These are phyloP conservation scores for Trichomonas tenax DNA, from an alignment of 208 protist species.

Conservation along the genomic window DNA sequence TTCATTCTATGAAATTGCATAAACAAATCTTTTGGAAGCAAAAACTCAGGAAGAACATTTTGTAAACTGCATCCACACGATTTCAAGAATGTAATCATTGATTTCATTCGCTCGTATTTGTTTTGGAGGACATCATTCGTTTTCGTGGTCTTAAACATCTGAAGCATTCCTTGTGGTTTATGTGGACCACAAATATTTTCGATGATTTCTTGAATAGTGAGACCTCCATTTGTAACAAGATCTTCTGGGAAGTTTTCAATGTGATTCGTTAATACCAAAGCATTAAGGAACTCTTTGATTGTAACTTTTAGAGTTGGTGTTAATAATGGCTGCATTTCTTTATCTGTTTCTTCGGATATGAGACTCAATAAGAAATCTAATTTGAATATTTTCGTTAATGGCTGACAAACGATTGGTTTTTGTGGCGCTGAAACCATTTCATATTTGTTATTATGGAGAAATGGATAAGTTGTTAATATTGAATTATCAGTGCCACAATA, in stretches of 20 bases:
- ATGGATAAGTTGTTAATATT: neutral
- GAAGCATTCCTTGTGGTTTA: neutral
- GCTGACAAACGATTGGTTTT: neutral
- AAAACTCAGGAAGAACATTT: neutral
- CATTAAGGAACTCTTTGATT: neutral
- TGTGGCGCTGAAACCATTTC: neutral
- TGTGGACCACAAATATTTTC: neutral
- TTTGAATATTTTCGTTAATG: neutral
- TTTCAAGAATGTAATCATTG: neutral
- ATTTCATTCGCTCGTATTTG: neutral
- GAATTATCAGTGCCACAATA: neutral
- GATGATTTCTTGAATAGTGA: neutral
- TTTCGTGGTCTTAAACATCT: neutral
- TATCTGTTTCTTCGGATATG: neutral
- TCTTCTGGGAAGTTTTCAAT: neutral
- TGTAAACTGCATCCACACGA: neutral
- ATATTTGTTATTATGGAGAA: neutral
- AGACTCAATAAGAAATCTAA: neutral
- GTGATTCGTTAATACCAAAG: neutral
- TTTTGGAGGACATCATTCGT: neutral
- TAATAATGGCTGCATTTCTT: neutral
- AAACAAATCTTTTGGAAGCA: neutral
- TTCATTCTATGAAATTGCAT: neutral
- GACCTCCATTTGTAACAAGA: neutral
- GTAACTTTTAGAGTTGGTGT: neutral